Percentiles rank a stretch among this genome's conserved stretches.
These are phyloP conservation scores for Fomitopsis serialis DNA, from an alignment of 768 basidiomycete genomes.

Conservation along the genomic window DNA sequence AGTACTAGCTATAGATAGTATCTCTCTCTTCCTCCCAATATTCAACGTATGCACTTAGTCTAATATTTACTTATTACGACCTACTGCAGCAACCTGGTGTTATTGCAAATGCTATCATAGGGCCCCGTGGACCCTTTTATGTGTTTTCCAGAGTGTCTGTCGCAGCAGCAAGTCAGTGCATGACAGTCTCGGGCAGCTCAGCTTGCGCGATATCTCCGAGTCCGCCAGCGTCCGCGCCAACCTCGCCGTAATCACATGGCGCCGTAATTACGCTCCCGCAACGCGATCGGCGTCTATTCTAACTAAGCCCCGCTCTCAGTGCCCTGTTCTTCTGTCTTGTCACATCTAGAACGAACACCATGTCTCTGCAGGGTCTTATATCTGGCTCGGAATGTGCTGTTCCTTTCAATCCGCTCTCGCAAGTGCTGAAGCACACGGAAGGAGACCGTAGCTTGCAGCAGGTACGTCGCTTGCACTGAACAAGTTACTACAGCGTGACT, in stretches of 20 bases:
- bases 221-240: neutral
- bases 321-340: neutral
- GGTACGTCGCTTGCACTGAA: conserved; percentile 35
- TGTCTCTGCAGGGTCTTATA: conserved; percentile 76
- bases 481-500: neutral
- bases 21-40: too few species aligned
- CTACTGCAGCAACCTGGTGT: too few species aligned
- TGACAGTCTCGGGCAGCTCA: too few species aligned
- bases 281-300: neutral
- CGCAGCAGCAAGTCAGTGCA: too few species aligned
- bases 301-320: neutral
- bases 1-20: too few species aligned
- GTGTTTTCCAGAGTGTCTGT: too few species aligned
- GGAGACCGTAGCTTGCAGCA: conserved; percentile 85
- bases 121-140: too few species aligned
- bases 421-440: conserved; percentile 87
- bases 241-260: neutral
- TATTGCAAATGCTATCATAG: too few species aligned
- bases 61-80: too few species aligned
- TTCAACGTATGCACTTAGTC: too few species aligned
- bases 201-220: too few species aligned
- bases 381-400: conserved; percentile 89
- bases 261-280: neutral
- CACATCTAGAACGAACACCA: conserved; percentile 18
- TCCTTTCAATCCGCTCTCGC: conserved; percentile 78